phyloP scores from a whole-genome alignment of 805 yeast genomes.

The Metschnikowia sp. region DNA sequence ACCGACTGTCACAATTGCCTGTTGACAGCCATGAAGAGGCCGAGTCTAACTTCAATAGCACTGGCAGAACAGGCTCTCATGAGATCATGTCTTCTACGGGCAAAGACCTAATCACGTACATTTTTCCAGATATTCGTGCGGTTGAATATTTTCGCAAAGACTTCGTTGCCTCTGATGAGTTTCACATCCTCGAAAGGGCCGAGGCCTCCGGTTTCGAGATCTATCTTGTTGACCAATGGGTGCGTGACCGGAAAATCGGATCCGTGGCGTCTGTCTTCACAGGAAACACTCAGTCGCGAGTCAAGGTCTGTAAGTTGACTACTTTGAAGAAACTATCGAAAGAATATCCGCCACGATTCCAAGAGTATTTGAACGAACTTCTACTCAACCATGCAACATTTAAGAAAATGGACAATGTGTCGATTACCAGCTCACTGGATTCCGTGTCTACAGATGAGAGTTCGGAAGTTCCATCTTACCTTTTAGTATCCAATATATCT shows the following conservation, averaged over 20 bases:
- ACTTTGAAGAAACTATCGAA: conserved; percentile 45
- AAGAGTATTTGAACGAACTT: conserved; percentile 62
- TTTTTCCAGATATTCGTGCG: conserved; percentile 59
- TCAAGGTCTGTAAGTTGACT: conserved; percentile 57
- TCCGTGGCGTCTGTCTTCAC: conserved; percentile 78
- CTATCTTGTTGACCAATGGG: conserved; percentile 95
- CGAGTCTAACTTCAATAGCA: neutral
- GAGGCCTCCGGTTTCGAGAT: conserved; percentile 74
- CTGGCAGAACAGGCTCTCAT: neutral
- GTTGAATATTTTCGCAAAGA: conserved; percentile 44
- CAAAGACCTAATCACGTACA: conserved; percentile 31
- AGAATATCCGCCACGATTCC: conserved; percentile 51
- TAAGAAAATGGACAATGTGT: conserved; percentile 39
- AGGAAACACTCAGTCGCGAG: conserved; percentile 68
- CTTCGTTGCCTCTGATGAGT: conserved; percentile 29
- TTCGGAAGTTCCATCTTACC: conserved; percentile 24
- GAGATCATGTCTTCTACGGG: conserved; percentile 1
- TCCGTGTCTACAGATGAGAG: conserved; percentile 1
- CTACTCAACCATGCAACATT: conserved; percentile 64
- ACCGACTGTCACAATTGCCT: neutral
- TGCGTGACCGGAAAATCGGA: conserved; percentile 62
- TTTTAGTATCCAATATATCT: conserved; percentile 81
- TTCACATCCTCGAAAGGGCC: conserved; percentile 44
- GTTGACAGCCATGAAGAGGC: neutral
- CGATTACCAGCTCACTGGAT: neutral